Conservation (phyloP, 345 rosid species). For the Eucalyptus curtisii region DNA sequence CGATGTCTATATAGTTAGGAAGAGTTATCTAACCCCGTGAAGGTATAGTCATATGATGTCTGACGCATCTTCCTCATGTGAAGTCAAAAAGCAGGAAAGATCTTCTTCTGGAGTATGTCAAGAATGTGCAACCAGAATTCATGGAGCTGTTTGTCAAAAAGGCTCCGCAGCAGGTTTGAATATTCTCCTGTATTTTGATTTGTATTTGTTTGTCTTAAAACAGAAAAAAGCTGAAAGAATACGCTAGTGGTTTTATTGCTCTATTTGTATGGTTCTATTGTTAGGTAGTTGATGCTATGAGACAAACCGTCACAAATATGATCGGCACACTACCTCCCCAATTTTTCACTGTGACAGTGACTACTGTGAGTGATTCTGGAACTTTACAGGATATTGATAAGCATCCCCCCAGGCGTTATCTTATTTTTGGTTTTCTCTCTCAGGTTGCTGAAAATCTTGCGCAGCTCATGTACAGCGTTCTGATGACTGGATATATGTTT, state of each 20-base stretch:
- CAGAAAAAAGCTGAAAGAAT: background rate
- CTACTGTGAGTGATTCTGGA: constrained; percentile 49
- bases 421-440: constrained; percentile 1
- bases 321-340: constrained; percentile 94
- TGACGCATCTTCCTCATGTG: background rate
- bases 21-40: background rate
- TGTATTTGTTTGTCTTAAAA: background rate
- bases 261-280: background rate
- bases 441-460: constrained; percentile 99
- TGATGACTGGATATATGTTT: constrained; percentile 99
- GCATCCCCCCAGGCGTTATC: background rate
- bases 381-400: background rate
- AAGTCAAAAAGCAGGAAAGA: constrained; percentile 72
- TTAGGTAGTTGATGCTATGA: constrained; percentile 96
- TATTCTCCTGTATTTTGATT: background rate
- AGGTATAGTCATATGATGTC: background rate
- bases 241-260: background rate
- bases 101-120: constrained; percentile 81
- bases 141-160: constrained; percentile 86
- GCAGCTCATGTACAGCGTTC: constrained; percentile 86
- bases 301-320: constrained; percentile 91
- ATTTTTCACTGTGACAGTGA: constrained; percentile 69
- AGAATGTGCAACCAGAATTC: constrained; percentile 92
- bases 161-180: constrained; percentile 73
- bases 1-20: background rate